Base-by-base conservation (phyloP, 2,329 filamentous ascomycete genomes). In the Ilyonectria sp. region DNA sequence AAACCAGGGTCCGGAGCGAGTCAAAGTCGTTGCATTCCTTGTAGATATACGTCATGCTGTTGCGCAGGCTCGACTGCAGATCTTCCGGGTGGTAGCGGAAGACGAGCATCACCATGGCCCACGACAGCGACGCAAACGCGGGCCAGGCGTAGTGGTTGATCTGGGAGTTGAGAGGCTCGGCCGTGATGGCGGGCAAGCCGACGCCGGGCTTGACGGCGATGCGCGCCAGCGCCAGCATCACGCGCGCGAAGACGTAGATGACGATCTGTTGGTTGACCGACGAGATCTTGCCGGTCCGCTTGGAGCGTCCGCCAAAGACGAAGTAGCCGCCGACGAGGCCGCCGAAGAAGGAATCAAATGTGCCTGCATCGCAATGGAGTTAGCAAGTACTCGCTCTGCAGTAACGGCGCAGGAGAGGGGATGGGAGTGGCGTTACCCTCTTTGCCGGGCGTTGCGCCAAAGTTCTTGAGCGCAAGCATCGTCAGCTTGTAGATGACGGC, bases 41-140 rank as follows among this genome's bases (percentile, higher is more conserved):
- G 80, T 95, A 99, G 86, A 99, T 97, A 79, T 99, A 99, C 75
- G 90, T 93, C 96, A 99, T 99, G 84, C 94, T 98, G 82, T 91
- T 95, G 80, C 94, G 89, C 86, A 99, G 83, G 81, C 95, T 98
- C 67, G 91, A 90, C 86, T 98, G 96, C 78, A 99, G 88, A 63
- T 93, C 94, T 76, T 97, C 94, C 6, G 96, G 94, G 83, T 98
- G 91, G 89, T 93, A 93, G 75, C 93, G 89, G 85, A 98, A 99
- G 68, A 99, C 82, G 83, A 95, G 94, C 96, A 99, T 99, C 71
- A 99, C 94, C 77, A 90, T 86, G 5, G 92, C 96, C 96, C 96
- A 99, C 77, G 92, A 97, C 71, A 95, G 76, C 74, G 92, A 93
- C 47, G 96, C 95, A 83, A 99, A 99, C 2, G 92, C 92, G 2